A percentile compares a stretch with the other conserved stretches of the same genome.
Evolutionary conservation across 78 protist species (phyloP).

Genomic region (Dictyostelium citrinum): DNA sequence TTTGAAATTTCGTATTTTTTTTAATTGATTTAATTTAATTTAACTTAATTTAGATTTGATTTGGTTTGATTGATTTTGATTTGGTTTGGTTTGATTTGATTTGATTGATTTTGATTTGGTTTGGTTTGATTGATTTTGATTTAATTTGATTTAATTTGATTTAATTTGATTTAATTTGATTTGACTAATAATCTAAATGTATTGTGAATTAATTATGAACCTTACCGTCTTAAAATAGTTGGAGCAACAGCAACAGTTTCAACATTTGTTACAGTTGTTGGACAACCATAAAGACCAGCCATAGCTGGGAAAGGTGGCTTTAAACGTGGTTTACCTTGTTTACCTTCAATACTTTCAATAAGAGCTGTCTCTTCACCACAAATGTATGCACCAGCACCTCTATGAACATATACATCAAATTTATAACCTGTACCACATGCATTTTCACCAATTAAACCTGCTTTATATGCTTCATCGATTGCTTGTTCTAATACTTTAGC

Average conservation of each 20-base stretch:
- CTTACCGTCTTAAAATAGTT: slow-evolving; percentile 94
- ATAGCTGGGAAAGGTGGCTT: slow-evolving; percentile 99
- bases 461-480: slow-evolving; percentile 95
- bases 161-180: too few species aligned
- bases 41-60: too few species aligned
- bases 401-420: slow-evolving; percentile 95
- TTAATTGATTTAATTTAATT: too few species aligned
- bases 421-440: slow-evolving; percentile 96
- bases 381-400: slow-evolving; percentile 99
- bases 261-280: slow-evolving; percentile 99
- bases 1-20: too few species aligned
- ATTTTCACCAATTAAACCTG: slow-evolving; percentile 96
- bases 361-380: slow-evolving; percentile 99
- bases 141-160: too few species aligned
- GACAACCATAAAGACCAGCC: slow-evolving; percentile 98
- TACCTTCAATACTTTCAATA: slow-evolving; percentile 97
- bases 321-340: slow-evolving; percentile 97
- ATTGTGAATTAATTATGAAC: not conserved
- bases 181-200: too few species aligned
- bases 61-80: too few species aligned
- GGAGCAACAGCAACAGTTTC: slow-evolving; percentile 99
- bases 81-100: too few species aligned
- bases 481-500: slow-evolving; percentile 90
- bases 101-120: too few species aligned
- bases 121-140: too few species aligned